Evolutionary conservation across 306 rosid species (phyloP).

Genomic region (Prunus padus): DNA sequence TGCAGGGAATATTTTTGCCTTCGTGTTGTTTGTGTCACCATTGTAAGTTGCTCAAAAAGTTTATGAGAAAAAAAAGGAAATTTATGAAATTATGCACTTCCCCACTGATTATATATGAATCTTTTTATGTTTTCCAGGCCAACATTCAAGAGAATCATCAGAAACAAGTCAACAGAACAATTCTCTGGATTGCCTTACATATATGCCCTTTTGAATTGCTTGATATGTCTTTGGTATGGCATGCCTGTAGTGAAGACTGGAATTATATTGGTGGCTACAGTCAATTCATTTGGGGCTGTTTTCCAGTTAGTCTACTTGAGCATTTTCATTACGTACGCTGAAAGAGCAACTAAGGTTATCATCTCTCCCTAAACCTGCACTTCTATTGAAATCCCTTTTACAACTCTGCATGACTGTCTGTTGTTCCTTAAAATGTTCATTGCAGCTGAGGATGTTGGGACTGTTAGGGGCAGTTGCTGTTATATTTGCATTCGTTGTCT

Average conservation of each 20-base stretch:
- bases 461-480: constrained; percentile 23
- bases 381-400: background rate
- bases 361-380: background rate
- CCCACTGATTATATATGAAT: background rate
- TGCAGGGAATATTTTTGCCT: constrained; percentile 43
- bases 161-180: constrained; percentile 42
- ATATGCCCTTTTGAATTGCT: constrained; percentile 39
- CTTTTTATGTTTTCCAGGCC: constrained; percentile 23
- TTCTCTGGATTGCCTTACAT: constrained; percentile 45
- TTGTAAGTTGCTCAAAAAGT: constrained; percentile 31
- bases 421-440: background rate
- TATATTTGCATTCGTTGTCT: constrained; percentile 21
- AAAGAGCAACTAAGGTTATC: constrained; percentile 23
- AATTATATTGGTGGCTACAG: constrained; percentile 38
- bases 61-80: background rate
- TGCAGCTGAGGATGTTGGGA: constrained; percentile 42
- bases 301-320: constrained; percentile 35
- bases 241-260: constrained; percentile 25
- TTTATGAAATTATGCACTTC: background rate
- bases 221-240: constrained; percentile 45
- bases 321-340: constrained; percentile 27
- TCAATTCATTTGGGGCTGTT: constrained; percentile 41
- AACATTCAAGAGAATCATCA: constrained; percentile 41
- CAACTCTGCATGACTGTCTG: background rate
- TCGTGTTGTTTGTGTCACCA: constrained; percentile 40